Evolutionary conservation across 2,329 filamentous ascomycete species (phyloP).

Genomic region (Aspergillus oerlinghausenensis): DNA sequence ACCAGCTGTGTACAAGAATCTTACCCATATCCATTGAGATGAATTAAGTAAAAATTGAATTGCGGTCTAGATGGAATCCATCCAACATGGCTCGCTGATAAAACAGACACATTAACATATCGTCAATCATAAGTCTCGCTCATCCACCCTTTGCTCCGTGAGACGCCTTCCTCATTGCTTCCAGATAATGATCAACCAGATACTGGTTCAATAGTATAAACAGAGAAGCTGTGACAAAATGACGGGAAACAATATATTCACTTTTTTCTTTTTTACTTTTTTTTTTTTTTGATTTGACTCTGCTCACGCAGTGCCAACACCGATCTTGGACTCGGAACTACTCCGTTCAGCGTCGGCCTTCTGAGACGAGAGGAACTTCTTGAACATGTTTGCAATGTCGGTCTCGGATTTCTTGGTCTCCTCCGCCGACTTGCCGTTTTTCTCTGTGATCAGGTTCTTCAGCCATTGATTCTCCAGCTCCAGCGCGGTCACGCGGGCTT

Average conservation of each 20-base stretch:
- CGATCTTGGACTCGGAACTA: constrained; percentile 29
- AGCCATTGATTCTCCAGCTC: constrained; percentile 80
- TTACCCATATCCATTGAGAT: not conserved
- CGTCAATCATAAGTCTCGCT: constrained; percentile 12
- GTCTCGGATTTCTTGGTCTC: constrained; percentile 42
- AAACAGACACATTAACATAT: constrained; percentile 1
- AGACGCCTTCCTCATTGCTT: constrained; percentile 14
- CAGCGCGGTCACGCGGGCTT: constrained; percentile 68
- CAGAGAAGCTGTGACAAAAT: constrained; percentile 4
- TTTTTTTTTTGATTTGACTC: constrained; percentile 13
- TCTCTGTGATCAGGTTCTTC: constrained; percentile 74
- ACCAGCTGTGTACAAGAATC: too few relatives aligned
- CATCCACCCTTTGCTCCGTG: constrained; percentile 8
- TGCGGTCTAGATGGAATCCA: not conserved
- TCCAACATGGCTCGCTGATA: not conserved
- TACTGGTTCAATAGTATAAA: constrained; percentile 8
- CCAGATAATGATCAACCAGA: not conserved
- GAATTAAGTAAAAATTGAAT: not conserved
- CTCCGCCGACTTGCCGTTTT: constrained; percentile 50
- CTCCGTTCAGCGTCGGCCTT: constrained; percentile 24
- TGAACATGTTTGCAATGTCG: constrained; percentile 39
- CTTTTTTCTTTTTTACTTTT: constrained; percentile 11
- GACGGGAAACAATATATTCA: not conserved
- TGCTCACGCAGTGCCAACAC: constrained; percentile 25
- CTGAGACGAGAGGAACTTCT: constrained; percentile 36